phyloP scores from a whole-genome alignment of 2,329 filamentous ascomycete genomes.

The Taxawa tesnikishii region DNA sequence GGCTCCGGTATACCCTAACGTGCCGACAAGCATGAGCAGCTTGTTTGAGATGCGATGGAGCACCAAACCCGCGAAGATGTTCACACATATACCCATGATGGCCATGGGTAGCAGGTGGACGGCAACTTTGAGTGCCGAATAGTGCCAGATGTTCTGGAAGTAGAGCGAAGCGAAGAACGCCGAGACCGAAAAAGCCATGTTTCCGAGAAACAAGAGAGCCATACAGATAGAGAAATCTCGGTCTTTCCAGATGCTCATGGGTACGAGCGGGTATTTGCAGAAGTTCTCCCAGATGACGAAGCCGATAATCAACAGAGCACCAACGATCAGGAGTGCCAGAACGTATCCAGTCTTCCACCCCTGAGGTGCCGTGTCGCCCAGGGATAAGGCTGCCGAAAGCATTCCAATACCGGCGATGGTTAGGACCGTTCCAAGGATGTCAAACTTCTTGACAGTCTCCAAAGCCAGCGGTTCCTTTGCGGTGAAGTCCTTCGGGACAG shows the following conservation, averaged over 20 bases:
- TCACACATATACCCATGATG: conserved; percentile 50
- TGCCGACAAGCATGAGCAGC: conserved; percentile 43
- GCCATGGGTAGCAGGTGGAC: conserved; percentile 55
- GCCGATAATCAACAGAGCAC: conserved; percentile 39
- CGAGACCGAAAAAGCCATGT: conserved; percentile 48
- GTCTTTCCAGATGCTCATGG: conserved; percentile 49
- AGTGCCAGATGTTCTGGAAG: conserved; percentile 44
- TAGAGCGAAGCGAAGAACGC: conserved; percentile 54
- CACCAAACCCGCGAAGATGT: conserved; percentile 48
- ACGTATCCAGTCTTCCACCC: conserved; percentile 54
- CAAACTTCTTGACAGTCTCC: conserved; percentile 44
- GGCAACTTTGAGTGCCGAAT: conserved; percentile 46
- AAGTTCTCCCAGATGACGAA: conserved; percentile 54
- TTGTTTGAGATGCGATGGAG: conserved; percentile 55
- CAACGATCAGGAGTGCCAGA: conserved; percentile 49
- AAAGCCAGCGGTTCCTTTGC: conserved; percentile 30
- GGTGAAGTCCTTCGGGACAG: conserved; percentile 45
- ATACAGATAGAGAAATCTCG: conserved; percentile 53
- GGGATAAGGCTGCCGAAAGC: conserved; percentile 48
- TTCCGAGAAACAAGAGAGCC: conserved; percentile 44
- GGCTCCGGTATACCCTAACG: conserved; percentile 28
- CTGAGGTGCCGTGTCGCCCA: conserved; percentile 42
- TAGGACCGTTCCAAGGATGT: conserved; percentile 47
- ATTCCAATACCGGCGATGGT: conserved; percentile 54
- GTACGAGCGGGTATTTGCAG: conserved; percentile 30